phyloP scores from a whole-genome alignment of 1,284 basidiomycete genomes.

The Inonotus hispidus region DNA sequence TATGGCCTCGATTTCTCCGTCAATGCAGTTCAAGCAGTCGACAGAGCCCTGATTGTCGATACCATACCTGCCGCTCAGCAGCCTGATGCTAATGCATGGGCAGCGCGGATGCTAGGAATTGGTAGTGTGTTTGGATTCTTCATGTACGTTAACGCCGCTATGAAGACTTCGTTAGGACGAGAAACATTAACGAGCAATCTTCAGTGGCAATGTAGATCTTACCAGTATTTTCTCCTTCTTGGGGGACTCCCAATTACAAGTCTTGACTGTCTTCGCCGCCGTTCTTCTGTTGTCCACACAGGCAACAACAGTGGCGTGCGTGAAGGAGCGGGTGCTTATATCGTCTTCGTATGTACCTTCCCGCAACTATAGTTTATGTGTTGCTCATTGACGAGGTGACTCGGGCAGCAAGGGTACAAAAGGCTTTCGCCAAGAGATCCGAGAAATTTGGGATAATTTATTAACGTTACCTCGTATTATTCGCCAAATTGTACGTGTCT shows the following conservation, averaged over 20 bases:
- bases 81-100: conserved; percentile 91
- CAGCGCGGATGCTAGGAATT: conserved; percentile 80
- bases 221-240: conserved; percentile 33
- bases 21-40: conserved; percentile 84
- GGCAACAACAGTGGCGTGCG: conserved; percentile 32
- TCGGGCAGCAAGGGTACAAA: conserved; percentile 31
- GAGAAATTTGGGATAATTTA: conserved; percentile 65
- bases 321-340: conserved; percentile 75
- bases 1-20: conserved; percentile 92
- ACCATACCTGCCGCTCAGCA: conserved; percentile 66
- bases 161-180: background rate
- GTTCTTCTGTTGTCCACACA: conserved; percentile 37
- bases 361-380: background rate
- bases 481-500: conserved; percentile 58
- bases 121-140: conserved; percentile 85
- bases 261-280: conserved; percentile 42
- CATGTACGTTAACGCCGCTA: conserved; percentile 48
- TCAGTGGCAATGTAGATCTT: conserved; percentile 37
- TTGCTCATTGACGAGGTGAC: background rate
- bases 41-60: conserved; percentile 78
- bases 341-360: conserved; percentile 34
- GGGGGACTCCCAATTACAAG: conserved; percentile 44
- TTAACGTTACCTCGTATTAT: conserved; percentile 70
- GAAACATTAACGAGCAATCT: conserved; percentile 18
- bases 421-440: conserved; percentile 46